Evolutionary conservation across 208 protist genomes (phyloP).

Genomic region (Herpetomonas muscarum): DNA sequence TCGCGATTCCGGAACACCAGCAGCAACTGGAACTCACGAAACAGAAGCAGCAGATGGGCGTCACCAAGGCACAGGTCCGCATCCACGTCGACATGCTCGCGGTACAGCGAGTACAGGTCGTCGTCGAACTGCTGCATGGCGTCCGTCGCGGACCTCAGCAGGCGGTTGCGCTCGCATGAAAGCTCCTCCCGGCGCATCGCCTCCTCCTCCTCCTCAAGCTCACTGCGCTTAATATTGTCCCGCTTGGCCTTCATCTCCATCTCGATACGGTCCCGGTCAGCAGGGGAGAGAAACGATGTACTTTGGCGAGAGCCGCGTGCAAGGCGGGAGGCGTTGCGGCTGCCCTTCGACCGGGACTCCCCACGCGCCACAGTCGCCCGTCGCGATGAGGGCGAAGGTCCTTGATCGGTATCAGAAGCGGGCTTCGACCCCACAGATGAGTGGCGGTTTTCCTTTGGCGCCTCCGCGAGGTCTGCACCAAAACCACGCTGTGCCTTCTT

Average conservation of each 20-base stretch:
- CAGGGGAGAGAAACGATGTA: constrained; percentile 31
- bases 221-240: constrained; percentile 75
- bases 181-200: constrained; percentile 55
- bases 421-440: background rate
- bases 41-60: constrained; percentile 88
- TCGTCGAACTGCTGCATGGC: constrained; percentile 75
- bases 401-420: background rate
- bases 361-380: background rate
- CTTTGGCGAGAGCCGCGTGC: constrained; percentile 43
- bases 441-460: constrained; percentile 4
- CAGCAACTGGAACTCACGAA: constrained; percentile 93
- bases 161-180: constrained; percentile 56
- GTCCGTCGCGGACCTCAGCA: constrained; percentile 36
- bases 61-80: constrained; percentile 93
- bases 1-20: constrained; percentile 93
- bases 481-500: constrained; percentile 87
- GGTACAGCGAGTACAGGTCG: constrained; percentile 65
- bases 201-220: constrained; percentile 81
- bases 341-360: background rate
- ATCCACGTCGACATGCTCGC: constrained; percentile 86
- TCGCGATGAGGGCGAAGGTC: background rate
- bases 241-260: constrained; percentile 73
- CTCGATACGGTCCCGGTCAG: constrained; percentile 78
- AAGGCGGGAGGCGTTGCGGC: constrained; percentile 9
- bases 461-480: constrained; percentile 75